Evolutionary conservation across 2,329 filamentous ascomycete species (phyloP), one percentile per base, ranked within the genome.

Genomic region (Penicillium griseofulvum): DNA sequence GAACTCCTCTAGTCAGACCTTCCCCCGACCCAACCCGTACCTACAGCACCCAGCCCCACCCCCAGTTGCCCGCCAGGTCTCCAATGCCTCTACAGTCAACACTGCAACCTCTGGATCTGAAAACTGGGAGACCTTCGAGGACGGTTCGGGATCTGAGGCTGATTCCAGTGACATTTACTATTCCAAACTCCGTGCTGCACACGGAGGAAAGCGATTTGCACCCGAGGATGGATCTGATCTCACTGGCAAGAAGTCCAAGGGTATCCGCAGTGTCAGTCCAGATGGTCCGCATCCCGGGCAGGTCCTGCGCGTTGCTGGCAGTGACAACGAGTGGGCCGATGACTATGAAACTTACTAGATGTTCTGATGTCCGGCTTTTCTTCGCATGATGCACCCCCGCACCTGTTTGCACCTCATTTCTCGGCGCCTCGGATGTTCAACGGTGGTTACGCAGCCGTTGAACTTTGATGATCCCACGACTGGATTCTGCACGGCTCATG

Each of bases 91-190:
- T 2, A 77, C 78, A 2, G 75, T 78, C 22, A 77, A 77, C n/a
- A 90, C 88, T 1, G 81, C 81, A 22, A 81, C 89, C 26, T 91
- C 89, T 5, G 90, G 90, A 1, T 96, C 90, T 4, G 93, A 97
- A 75, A 97, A 97, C 72, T 97, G 93, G 93, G 93, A 97, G 74
- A 96, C 92, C 10, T 97, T 94, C 66, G 92, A 94, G 65, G 90
- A 96, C 71, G 85, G 83, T 62, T 91, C 88, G 0, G 89, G 91
- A 65, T 80, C 82, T 0, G 89, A 93, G 69, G 78, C 79, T 24
- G 91, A 96, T 69, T 83, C 83, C 0, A 87, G 86, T 4, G 90
- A 94, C 57, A 81, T 85, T 10, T 95, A 96, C 73, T 90, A 90
- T 68, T 88, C 89, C 61, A 91, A 90, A 73, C 77, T 92, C 51